These are phyloP conservation scores for Letharia lupina DNA, from an alignment of 495 filamentous ascomycete genomes.

Conservation along the genomic window DNA sequence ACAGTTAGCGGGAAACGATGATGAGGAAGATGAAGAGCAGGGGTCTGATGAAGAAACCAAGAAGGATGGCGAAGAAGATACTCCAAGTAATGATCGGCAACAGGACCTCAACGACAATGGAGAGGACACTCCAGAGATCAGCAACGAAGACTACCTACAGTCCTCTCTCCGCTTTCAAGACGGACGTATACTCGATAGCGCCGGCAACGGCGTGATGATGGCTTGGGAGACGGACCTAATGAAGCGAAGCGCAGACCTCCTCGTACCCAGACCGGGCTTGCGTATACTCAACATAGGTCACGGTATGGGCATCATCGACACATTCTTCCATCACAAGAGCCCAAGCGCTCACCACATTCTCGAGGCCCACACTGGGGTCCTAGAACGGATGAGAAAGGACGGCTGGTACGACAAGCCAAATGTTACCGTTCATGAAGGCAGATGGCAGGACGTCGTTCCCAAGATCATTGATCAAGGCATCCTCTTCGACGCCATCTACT, in stretches of 20 bases:
- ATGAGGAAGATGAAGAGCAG: constrained; percentile 41
- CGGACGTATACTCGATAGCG: constrained; percentile 68
- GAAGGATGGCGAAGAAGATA: constrained; percentile 26
- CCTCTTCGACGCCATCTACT: constrained; percentile 88
- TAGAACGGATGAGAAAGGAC: constrained; percentile 53
- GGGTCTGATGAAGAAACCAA: constrained; percentile 22
- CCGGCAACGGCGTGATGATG: constrained; percentile 94
- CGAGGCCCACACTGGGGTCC: constrained; percentile 81
- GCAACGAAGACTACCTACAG: constrained; percentile 66
- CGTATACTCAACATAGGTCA: constrained; percentile 86
- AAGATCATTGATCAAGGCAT: constrained; percentile 58
- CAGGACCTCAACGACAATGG: constrained; percentile 1
- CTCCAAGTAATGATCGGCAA: constrained; percentile 22
- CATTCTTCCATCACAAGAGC: constrained; percentile 60
- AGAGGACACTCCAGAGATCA: constrained; percentile 32
- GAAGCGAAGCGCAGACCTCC: constrained; percentile 59
- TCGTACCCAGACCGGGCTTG: constrained; percentile 51
- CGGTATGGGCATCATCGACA: constrained; percentile 93
- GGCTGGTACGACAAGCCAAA: constrained; percentile 58
- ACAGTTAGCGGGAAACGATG: constrained; percentile 53
- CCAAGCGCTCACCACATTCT: constrained; percentile 75
- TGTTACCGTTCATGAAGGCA: constrained; percentile 60
- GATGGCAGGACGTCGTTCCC: constrained; percentile 79
- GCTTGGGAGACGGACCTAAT: constrained; percentile 91
- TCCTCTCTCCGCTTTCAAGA: constrained; percentile 64